Conservation (phyloP, 345 rosid genomes). For the Arabis hirsuta region DNA sequence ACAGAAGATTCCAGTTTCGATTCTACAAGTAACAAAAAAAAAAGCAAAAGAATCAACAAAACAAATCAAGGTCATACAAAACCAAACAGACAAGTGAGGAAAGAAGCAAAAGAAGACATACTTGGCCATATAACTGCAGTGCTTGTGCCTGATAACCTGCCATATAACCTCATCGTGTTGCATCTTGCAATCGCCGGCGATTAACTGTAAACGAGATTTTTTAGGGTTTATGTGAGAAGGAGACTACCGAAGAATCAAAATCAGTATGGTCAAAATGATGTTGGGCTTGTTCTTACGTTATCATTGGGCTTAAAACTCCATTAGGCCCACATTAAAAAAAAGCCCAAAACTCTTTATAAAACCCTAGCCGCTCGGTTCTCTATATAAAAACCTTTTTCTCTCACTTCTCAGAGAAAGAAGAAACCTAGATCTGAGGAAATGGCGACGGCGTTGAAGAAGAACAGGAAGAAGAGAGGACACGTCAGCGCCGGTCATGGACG, state of each 20-base stretch:
- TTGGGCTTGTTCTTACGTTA: neutral
- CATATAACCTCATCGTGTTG: constrained; percentile 98
- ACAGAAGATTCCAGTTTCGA: constrained; percentile 85
- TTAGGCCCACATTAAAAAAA: neutral
- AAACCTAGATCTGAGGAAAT: constrained; percentile 40
- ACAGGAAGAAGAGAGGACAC: constrained; percentile 81
- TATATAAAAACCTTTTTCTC: constrained; percentile 21
- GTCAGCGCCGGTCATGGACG: constrained; percentile 85
- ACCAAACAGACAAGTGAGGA: neutral
- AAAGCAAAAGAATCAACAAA: neutral
- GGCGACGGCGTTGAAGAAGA: constrained; percentile 70
- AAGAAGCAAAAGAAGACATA: constrained; percentile 18
- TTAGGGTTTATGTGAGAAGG: constrained; percentile 27
- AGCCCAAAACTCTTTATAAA: constrained; percentile 31
- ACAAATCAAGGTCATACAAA: neutral
- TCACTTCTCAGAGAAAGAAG: no score
- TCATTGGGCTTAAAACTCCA: neutral
- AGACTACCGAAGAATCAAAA: no score
- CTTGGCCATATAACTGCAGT: constrained; percentile 99
- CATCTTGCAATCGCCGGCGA: constrained; percentile 48
- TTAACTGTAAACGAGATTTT: no score
- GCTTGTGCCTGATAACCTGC: constrained; percentile 95
- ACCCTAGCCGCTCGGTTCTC: constrained; percentile 31
- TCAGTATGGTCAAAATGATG: neutral
- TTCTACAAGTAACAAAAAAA: constrained; percentile 50